phyloP scores from a whole-genome alignment of 257 asterid genomes.

The Solanum pinnatisectum region DNA sequence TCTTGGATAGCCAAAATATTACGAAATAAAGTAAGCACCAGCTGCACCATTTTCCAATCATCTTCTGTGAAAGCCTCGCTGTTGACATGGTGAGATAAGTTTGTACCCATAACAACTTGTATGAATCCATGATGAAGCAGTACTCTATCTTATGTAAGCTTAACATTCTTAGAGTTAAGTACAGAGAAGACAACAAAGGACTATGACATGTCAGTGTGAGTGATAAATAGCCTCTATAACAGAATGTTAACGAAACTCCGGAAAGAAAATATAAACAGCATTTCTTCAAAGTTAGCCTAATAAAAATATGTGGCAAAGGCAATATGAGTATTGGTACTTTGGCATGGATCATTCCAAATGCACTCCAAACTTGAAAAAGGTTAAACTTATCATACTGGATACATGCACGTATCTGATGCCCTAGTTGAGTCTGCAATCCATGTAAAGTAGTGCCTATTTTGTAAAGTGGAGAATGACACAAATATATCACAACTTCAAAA shows the following conservation, averaged over 20 bases:
- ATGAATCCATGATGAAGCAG: neutral
- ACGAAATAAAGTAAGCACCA: constrained; percentile 80
- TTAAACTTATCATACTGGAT: neutral
- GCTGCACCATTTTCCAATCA: constrained; percentile 95
- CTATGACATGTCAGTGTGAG: neutral
- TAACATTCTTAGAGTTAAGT: neutral
- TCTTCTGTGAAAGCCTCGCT: constrained; percentile 89
- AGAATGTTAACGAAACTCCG: neutral
- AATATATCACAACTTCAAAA: neutral
- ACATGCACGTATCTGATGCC: neutral
- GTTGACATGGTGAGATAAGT: constrained; percentile 15
- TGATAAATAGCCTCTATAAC: neutral
- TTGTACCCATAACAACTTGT: constrained; percentile 5
- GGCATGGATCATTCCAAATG: neutral
- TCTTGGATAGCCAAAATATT: constrained; percentile 86
- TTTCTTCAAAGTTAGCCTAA: neutral
- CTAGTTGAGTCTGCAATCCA: neutral
- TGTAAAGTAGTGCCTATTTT: neutral
- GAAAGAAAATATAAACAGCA: neutral
- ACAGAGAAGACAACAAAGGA: neutral
- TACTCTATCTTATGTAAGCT: neutral
- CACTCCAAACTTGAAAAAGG: neutral
- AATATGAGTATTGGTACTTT: neutral
- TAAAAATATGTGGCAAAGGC: neutral
- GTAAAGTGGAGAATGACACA: neutral